Conservation (phyloP, 1,139 yeast genomes). For the Pichia norvegensis region DNA sequence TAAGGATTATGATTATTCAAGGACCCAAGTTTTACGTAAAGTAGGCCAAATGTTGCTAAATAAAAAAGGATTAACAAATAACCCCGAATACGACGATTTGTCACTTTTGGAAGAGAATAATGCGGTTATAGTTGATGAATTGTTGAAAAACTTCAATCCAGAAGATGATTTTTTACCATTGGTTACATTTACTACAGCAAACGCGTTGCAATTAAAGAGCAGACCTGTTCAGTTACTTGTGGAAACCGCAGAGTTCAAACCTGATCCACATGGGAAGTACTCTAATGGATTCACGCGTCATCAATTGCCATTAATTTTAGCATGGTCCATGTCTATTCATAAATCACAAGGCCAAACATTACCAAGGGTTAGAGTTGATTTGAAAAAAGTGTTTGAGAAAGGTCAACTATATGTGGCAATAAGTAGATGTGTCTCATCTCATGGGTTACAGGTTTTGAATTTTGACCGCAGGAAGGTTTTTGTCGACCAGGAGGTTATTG, state of each 20-base stretch:
- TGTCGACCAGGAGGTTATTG: conserved; percentile 58
- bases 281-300: conserved; percentile 32
- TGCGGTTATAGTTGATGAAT: conserved; percentile 32
- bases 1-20: conserved; percentile 1
- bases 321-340: conserved; percentile 90
- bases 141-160: conserved; percentile 11
- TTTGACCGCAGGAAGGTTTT: conserved; percentile 56
- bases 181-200: conserved; percentile 42
- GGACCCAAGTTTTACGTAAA: conserved; percentile 4
- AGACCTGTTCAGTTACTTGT: conserved; percentile 9
- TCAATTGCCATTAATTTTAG: conserved; percentile 67
- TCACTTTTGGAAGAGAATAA: conserved; percentile 29
- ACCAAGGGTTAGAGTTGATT: conserved; percentile 67
- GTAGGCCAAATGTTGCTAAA: conserved; percentile 5
- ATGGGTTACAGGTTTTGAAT: conserved; percentile 63
- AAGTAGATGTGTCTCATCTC: conserved; percentile 76
- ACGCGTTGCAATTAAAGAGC: conserved; percentile 24
- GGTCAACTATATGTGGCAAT: conserved; percentile 90
- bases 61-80: background rate
- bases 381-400: conserved; percentile 63
- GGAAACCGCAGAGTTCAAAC: conserved; percentile 11
- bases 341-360: conserved; percentile 91
- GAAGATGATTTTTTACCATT: conserved; percentile 35
- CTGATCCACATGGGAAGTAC: conserved; percentile 38
- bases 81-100: conserved; percentile 22